Evolutionary conservation across 1,284 basidiomycete species (phyloP), one percentile per base, ranked within the genome.

Genomic region (Prillingera fragicola): DNA sequence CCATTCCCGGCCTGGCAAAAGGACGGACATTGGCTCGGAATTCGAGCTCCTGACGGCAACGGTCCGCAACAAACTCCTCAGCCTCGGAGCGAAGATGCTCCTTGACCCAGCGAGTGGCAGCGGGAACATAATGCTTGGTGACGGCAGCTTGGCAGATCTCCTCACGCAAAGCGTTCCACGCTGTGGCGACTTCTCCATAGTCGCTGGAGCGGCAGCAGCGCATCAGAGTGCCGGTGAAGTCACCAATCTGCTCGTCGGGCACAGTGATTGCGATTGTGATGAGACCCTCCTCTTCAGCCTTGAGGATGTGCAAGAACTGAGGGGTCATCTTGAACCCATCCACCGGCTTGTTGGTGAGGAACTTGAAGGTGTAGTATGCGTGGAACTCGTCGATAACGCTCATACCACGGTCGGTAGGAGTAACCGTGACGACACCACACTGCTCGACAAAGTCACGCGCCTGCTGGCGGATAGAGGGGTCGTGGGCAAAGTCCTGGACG

Each of bases 321-420:
- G 85, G 75, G 0, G 77, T 51, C 27, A 82, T 77, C 33, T 82
- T 63, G 77, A 96, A 83, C 7, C 81, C 77, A n/a, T 68, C 67
- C 24, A 89, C 78, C 9, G 81, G 84, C 67, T 97, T 98, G 57
- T 84, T 78, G 31, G 79, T 74, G 29, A 98, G 76, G 73, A 96
- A 98, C 76, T 98, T 98, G 80, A 98, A 98, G 57, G 83, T 83
- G 89, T 83, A 90, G 71, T 87, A 95, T 1, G 82, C 80, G 69
- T 96, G 87, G 57, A 84, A 80, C 55, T 91, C 83, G 60, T 92
- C 87, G 41, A 98, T 96, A 66, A 92, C 89, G 21, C 76, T 75
- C 54, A 87, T 75, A n/a, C 95, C 95, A 42, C 84, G 81, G 41
- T 96, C 92, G 0, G 95, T 98, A 0, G 94, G 91, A 33, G 80